phyloP scores from a whole-genome alignment of 306 rosid genomes.

The Prunus salicina region DNA sequence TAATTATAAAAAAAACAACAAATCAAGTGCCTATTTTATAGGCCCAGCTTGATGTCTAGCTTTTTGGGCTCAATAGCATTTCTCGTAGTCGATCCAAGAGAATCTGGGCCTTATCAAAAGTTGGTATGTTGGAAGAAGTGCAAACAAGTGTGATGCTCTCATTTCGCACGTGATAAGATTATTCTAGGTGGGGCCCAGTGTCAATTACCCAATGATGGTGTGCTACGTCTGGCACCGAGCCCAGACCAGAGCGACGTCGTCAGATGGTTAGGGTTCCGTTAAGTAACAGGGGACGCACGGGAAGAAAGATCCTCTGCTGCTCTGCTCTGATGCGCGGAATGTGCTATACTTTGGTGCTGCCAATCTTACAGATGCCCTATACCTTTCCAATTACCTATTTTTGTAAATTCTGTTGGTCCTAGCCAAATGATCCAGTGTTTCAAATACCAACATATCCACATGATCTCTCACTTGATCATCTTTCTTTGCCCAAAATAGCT shows the following conservation, averaged over 20 bases:
- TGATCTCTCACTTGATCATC: not conserved
- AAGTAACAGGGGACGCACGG: not conserved
- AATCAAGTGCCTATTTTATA: not conserved
- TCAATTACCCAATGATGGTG: not conserved
- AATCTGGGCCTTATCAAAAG: not conserved
- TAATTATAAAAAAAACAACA: too few relatives aligned
- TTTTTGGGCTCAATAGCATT: not conserved
- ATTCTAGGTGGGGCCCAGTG: not conserved
- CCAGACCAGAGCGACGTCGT: not conserved
- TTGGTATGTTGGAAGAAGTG: not conserved
- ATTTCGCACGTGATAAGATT: not conserved
- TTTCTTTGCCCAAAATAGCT: too few relatives aligned
- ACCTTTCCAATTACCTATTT: not conserved
- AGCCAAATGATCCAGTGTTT: not conserved
- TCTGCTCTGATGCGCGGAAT: not conserved
- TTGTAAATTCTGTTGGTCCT: not conserved
- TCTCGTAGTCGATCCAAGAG: not conserved
- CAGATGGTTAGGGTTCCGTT: constrained; percentile 11
- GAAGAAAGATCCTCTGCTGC: too few relatives aligned
- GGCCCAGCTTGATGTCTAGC: not conserved
- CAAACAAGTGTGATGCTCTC: not conserved
- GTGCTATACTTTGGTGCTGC: not conserved
- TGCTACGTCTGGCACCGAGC: not conserved
- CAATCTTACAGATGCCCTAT: not conserved
- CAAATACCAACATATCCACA: not conserved